Evolutionary conservation across 2,329 filamentous ascomycete genomes (phyloP).

Genomic region (Xylaria sp.): DNA sequence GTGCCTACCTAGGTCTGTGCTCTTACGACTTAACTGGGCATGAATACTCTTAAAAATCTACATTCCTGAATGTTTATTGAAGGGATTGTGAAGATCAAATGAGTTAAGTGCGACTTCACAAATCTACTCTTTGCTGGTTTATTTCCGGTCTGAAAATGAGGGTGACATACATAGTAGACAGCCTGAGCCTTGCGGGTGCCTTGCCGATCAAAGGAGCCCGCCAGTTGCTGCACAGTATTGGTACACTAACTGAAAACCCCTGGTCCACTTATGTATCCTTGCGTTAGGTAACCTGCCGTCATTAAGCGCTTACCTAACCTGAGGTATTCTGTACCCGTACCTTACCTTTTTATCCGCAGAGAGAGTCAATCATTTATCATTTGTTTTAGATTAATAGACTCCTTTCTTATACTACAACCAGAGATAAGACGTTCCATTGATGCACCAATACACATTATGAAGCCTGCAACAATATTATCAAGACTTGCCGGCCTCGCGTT

Average conservation of each 20-base stretch:
- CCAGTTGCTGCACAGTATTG: not conserved
- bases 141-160: not conserved
- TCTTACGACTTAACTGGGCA: not conserved
- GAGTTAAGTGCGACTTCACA: too few relatives aligned
- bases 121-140: not conserved
- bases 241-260: not conserved
- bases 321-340: not conserved
- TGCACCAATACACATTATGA: conserved; percentile 57
- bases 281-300: too few relatives aligned
- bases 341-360: not conserved
- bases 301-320: not conserved
- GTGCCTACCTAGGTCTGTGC: not conserved
- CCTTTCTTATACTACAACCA: not conserved
- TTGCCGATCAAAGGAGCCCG: not conserved
- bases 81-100: too few relatives aligned
- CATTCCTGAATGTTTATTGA: not conserved
- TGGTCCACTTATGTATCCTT: conserved; percentile 10
- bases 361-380: not conserved
- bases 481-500: conserved; percentile 55
- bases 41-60: not conserved
- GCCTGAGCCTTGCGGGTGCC: not conserved
- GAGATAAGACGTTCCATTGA: not conserved
- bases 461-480: conserved; percentile 54
- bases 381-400: conserved; percentile 3
- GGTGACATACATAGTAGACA: not conserved